These are phyloP conservation scores for Alloteropsis semialata DNA, from an alignment of 176 grass and related monocot species.

Conservation along the genomic window DNA sequence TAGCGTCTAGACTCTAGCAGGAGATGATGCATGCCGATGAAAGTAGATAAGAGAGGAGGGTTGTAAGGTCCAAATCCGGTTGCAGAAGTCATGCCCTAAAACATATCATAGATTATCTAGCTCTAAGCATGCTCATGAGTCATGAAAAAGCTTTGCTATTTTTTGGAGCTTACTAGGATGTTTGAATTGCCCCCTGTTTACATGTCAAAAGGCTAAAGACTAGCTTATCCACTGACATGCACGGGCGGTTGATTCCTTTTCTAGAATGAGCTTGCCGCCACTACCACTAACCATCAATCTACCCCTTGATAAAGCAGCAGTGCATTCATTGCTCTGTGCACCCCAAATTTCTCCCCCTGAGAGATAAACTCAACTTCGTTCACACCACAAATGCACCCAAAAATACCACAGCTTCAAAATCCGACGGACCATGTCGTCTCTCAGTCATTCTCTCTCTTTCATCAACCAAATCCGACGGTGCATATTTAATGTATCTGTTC, in stretches of 20 bases:
- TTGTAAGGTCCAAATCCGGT: slow-evolving; percentile 18
- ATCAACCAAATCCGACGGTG: no score
- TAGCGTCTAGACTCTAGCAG: not conserved
- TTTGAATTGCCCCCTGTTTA: not conserved
- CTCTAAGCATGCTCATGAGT: not conserved
- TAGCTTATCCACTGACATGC: slow-evolving; percentile 15
- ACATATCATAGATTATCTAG: slow-evolving; percentile 46
- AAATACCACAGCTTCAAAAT: no score
- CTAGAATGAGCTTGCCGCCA: slow-evolving; percentile 4
- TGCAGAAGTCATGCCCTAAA: slow-evolving; percentile 21
- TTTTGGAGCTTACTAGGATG: not conserved
- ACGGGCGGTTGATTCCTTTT: slow-evolving; percentile 22
- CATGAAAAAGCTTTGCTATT: slow-evolving; percentile 10
- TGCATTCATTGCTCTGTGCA: no score
- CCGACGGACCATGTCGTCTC: no score
- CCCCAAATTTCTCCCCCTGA: no score
- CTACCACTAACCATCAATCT: not conserved
- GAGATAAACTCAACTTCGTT: no score
- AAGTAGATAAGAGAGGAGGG: slow-evolving; percentile 2
- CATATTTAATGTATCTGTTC: no score
- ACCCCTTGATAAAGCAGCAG: no score
- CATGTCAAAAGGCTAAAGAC: not conserved
- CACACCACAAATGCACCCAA: no score
- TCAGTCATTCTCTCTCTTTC: no score
- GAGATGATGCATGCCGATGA: no score